Evolutionary conservation across 1,284 basidiomycete genomes (phyloP).

Genomic region (Fomitopsis pinicola): DNA sequence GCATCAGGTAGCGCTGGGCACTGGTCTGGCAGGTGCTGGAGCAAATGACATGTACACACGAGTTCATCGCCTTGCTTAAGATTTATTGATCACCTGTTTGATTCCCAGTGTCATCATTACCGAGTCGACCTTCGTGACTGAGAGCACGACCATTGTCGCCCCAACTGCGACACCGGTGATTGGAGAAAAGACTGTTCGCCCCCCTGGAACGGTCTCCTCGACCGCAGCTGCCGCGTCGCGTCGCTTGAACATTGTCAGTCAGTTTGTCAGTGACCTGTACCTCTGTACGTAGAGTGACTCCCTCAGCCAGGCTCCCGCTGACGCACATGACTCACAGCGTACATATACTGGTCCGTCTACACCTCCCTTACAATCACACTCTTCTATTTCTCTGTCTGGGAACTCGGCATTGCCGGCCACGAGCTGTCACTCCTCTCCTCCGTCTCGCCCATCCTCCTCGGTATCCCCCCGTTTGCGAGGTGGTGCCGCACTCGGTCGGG

Average conservation of each 20-base stretch:
- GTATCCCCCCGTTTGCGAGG: constrained; percentile 36
- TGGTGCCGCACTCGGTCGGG: constrained; percentile 47
- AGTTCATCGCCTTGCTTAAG: constrained; percentile 35
- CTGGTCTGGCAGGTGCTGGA: constrained; percentile 10
- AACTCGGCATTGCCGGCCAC: constrained; percentile 76
- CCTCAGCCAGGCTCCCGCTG: background rate
- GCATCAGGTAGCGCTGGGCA: constrained; percentile 31
- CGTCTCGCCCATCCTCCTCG: constrained; percentile 64
- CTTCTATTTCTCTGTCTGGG: constrained; percentile 93
- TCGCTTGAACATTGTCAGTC: constrained; percentile 6
- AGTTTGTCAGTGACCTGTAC: constrained; percentile 28
- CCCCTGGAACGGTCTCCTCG: background rate
- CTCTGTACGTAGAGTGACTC: constrained; percentile 26
- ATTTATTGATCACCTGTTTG: constrained; percentile 5
- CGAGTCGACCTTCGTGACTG: background rate
- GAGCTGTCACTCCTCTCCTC: constrained; percentile 68
- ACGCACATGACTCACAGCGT: constrained; percentile 43
- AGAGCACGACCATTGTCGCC: background rate
- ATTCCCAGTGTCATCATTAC: constrained; percentile 1
- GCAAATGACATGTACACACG: constrained; percentile 37
- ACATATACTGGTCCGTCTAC: constrained; percentile 85
- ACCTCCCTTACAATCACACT: constrained; percentile 81
- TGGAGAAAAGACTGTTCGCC: background rate
- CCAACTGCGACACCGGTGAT: background rate
- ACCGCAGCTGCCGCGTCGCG: background rate